Conservation (phyloP, 192 early-diverging fungal genomes). For the Entomortierella chlamydospora region DNA sequence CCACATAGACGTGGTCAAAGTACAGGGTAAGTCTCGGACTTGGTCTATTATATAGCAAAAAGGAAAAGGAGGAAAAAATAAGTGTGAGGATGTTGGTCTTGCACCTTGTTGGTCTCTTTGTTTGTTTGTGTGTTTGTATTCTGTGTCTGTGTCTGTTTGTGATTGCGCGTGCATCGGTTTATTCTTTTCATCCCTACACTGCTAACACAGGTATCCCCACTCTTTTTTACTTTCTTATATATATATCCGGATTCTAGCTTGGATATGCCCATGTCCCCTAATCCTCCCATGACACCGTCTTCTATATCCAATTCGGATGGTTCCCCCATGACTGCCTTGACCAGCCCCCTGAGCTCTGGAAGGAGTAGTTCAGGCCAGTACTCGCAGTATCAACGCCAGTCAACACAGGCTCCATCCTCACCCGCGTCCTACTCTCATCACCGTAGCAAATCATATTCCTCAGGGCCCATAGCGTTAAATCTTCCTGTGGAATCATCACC, state of each 20-base stretch:
- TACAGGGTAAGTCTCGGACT: constrained; percentile 24
- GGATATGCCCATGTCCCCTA: constrained; percentile 50
- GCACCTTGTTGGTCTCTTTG: too few relatives aligned
- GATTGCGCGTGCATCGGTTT: background rate
- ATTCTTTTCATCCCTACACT: constrained; percentile 2
- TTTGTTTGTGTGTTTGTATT: background rate
- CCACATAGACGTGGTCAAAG: constrained; percentile 47
- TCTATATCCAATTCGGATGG: constrained; percentile 46
- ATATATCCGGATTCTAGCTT: constrained; percentile 27
- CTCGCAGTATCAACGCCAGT: constrained; percentile 21
- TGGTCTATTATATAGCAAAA: background rate
- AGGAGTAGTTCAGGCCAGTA: constrained; percentile 44
- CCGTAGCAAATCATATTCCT: constrained; percentile 47
- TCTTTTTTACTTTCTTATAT: background rate
- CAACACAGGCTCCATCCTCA: constrained; percentile 35
- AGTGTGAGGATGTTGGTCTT: too few relatives aligned
- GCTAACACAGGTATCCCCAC: background rate
- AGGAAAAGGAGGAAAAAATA: too few relatives aligned
- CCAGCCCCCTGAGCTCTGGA: constrained; percentile 48
- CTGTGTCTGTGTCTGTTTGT: background rate
- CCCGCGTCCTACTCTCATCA: constrained; percentile 27
- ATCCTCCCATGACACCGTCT: constrained; percentile 51
- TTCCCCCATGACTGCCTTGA: constrained; percentile 41
- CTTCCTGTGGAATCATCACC: constrained; percentile 37
- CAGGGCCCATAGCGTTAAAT: constrained; percentile 42